Conservation (phyloP, 495 filamentous ascomycete genomes). For the Podospora anserina region DNA sequence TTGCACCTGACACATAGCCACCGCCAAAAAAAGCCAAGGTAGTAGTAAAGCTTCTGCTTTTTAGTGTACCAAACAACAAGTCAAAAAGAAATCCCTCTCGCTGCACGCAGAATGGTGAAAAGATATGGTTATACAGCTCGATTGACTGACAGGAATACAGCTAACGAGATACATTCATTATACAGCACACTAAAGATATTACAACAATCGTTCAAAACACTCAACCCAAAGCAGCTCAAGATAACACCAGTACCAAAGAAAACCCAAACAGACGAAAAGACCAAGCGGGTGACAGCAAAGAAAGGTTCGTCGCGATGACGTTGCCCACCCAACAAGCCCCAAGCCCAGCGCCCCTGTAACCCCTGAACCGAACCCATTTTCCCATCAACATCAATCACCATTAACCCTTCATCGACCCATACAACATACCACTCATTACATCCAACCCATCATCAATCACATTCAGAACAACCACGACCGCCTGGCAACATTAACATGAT, state of each 20-base stretch:
- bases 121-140: no score
- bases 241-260: not conserved
- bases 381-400: not conserved
- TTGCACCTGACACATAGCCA: no score
- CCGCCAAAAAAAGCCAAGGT: no score
- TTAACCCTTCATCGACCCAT: not conserved
- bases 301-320: slow-evolving; percentile 6
- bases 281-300: not conserved
- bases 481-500: slow-evolving; percentile 19
- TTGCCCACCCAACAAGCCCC: not conserved
- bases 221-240: not conserved
- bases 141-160: not conserved
- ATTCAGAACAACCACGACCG: slow-evolving; percentile 17
- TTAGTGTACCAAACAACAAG: no score
- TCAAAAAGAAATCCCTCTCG: no score
- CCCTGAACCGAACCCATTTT: slow-evolving; percentile 1
- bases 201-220: not conserved
- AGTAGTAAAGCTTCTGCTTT: no score
- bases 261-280: not conserved
- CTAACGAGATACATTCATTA: not conserved
- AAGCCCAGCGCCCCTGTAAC: not conserved
- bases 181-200: not conserved
- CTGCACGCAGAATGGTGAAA: no score
- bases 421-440: not conserved
- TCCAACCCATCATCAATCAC: not conserved